Conservation (phyloP, 805 yeast genomes). For the Yueomyces sp. region DNA sequence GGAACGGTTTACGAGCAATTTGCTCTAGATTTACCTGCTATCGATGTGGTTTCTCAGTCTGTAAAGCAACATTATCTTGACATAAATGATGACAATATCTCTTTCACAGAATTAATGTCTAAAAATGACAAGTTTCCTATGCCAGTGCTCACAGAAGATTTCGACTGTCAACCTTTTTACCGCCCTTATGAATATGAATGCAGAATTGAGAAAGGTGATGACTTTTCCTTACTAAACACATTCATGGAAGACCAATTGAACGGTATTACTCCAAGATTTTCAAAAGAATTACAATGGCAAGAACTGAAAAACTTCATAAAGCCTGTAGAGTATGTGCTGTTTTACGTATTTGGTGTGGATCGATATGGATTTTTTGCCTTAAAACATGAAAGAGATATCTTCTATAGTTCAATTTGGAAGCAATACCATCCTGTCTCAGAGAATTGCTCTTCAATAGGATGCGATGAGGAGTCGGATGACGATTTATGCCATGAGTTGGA, state of each 20-base stretch:
- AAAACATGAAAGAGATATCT: slow-evolving; percentile 10
- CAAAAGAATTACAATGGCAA: slow-evolving; percentile 15
- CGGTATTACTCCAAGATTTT: slow-evolving; percentile 8
- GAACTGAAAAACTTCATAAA: slow-evolving; percentile 7
- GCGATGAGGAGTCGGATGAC: too few relatives aligned
- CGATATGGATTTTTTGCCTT: slow-evolving; percentile 14
- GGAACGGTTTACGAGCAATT: not conserved
- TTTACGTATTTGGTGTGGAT: slow-evolving; percentile 16
- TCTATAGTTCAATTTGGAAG: slow-evolving; percentile 3
- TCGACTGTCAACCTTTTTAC: slow-evolving; percentile 13
- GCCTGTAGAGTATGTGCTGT: slow-evolving; percentile 9
- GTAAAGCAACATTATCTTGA: not conserved
- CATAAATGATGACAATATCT: not conserved
- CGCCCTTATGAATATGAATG: slow-evolving; percentile 10
- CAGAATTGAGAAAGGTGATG: slow-evolving; percentile 10
- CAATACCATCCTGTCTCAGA: not conserved
- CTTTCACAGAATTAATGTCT: not conserved
- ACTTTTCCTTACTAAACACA: slow-evolving; percentile 8
- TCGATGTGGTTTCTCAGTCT: not conserved
- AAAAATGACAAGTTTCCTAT: not conserved
- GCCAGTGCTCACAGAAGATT: not conserved
- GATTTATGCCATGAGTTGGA: too few relatives aligned
- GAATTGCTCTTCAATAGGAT: too few relatives aligned
- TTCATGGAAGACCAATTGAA: slow-evolving; percentile 9
- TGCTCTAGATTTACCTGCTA: not conserved